Conservation (phyloP, 371 early-diverging fungal genomes). For the Mortierella sp. region DNA sequence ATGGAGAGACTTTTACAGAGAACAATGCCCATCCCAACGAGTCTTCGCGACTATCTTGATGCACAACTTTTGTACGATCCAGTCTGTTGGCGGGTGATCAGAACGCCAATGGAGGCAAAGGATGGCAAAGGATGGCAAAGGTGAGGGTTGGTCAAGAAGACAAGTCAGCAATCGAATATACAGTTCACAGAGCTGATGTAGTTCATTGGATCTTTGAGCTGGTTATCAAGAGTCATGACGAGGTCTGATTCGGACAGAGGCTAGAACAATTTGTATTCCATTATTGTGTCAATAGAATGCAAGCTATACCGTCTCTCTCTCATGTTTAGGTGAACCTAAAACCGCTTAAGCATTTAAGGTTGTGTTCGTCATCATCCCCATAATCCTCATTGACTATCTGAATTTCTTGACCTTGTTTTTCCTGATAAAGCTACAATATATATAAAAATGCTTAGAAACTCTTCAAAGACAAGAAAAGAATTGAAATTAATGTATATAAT, state of each 20-base stretch:
- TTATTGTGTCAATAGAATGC: too few relatives aligned
- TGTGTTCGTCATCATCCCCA: too few relatives aligned
- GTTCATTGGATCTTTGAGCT: conserved; percentile 43
- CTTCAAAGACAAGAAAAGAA: too few relatives aligned
- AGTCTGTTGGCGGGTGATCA: conserved; percentile 36
- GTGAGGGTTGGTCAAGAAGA: conserved; percentile 27
- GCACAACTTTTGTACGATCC: conserved; percentile 27
- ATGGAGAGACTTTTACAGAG: conserved; percentile 30
- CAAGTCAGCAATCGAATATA: conserved; percentile 14
- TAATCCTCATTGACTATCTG: neutral
- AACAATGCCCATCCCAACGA: neutral
- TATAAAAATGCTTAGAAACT: neutral
- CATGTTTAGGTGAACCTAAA: too few relatives aligned
- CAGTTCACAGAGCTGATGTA: conserved; percentile 30
- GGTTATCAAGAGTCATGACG: conserved; percentile 22
- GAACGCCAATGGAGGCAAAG: conserved; percentile 29
- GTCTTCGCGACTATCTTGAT: conserved; percentile 9
- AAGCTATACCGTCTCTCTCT: too few relatives aligned
- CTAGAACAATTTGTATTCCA: too few relatives aligned
- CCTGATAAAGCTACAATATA: neutral
- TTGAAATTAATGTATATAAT: neutral
- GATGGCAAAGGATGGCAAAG: conserved; percentile 10
- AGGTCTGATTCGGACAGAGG: conserved; percentile 17
- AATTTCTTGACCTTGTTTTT: neutral
- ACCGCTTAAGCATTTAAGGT: too few relatives aligned